Evolutionary conservation across 345 rosid species (phyloP), one percentile per base, ranked within the genome.

Genomic region (Arabis alpina): DNA sequence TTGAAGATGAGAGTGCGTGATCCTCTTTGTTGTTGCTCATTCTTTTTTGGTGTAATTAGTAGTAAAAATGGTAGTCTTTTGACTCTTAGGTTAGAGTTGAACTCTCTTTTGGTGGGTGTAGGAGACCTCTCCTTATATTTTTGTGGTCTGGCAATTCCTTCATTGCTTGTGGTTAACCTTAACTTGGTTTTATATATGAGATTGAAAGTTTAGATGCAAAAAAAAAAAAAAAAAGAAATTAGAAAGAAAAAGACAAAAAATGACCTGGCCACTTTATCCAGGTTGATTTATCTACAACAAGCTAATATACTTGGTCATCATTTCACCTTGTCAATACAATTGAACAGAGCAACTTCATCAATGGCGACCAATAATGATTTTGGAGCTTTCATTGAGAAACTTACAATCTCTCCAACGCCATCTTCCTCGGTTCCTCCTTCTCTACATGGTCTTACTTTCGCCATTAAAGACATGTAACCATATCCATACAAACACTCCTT

Each of bases 341-440:
- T 53, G 43, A 63, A 9, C n/a, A 19, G 3, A 32, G 65, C 47
- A 71, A 67, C 36, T 69, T 24, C 58, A 32, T 34, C 37, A 40
- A 87, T 86, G 92, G 90, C 85, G 57, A 71, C 10, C 27, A 76
- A 42, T 65, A 42, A 82, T 3, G 93, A 86, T 32, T 83, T 68
- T 64, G 96, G 96, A 81, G 97, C 96, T 77, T 93, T 91, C 88
- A 78, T 84, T 76, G 87, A 88, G 81, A 93, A 88, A 71, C 74
- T 85, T 16, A 71, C 77, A 69, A 79, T 91, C 53, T 68, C 78
- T 41, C 82, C 91, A 51, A 56, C 45, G 54, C 54, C 89, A 58
- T 74, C 92, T 37, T 61, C 86, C 52, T 77, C 82, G 42, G 8
- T 34, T 34, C 64, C 55, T 40, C 86, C 77, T 53, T 85, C 97